phyloP scores from a whole-genome alignment of 768 basidiomycete genomes.

The Trametes cinnabarina region DNA sequence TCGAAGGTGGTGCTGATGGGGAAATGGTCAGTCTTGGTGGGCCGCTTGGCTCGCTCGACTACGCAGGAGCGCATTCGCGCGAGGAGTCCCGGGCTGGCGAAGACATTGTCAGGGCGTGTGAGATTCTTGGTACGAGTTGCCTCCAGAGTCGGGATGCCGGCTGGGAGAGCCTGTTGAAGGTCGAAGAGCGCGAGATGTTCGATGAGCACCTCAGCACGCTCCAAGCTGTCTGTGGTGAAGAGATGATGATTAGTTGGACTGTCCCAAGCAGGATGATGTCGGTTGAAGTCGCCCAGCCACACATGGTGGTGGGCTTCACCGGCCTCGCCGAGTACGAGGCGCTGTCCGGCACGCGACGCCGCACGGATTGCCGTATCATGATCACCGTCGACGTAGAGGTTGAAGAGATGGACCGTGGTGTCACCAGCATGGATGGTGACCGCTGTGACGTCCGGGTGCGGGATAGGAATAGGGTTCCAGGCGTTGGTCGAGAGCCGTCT shows the following conservation, averaged over 20 bases:
- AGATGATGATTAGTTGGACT: conserved; percentile 32
- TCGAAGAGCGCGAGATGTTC: conserved; percentile 23
- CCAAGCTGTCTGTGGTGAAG: conserved; percentile 31
- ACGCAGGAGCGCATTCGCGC: conserved; percentile 31
- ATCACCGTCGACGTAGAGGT: conserved; percentile 39
- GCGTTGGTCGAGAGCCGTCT: conserved; percentile 8
- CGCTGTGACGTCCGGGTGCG: conserved; percentile 29
- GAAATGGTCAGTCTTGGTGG: conserved; percentile 39
- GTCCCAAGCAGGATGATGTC: conserved; percentile 42
- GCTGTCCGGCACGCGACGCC: neutral
- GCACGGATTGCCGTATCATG: conserved; percentile 22
- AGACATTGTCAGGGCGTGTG: conserved; percentile 45
- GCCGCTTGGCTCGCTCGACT: conserved; percentile 15
- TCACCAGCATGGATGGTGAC: conserved; percentile 22
- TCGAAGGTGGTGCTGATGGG: conserved; percentile 35
- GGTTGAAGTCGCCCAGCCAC: conserved; percentile 40
- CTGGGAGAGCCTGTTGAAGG: conserved; percentile 36
- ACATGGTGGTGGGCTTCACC: conserved; percentile 19
- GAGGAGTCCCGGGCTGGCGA: conserved; percentile 21
- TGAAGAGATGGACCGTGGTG: conserved; percentile 31
- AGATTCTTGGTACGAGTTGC: conserved; percentile 32
- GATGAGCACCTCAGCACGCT: conserved; percentile 28
- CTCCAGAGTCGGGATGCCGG: conserved; percentile 36
- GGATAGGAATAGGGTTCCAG: conserved; percentile 13
- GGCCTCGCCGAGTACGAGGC: neutral